phyloP scores from a whole-genome alignment of 176 grass and related monocot genomes.

The Eragrostis nindensis region DNA sequence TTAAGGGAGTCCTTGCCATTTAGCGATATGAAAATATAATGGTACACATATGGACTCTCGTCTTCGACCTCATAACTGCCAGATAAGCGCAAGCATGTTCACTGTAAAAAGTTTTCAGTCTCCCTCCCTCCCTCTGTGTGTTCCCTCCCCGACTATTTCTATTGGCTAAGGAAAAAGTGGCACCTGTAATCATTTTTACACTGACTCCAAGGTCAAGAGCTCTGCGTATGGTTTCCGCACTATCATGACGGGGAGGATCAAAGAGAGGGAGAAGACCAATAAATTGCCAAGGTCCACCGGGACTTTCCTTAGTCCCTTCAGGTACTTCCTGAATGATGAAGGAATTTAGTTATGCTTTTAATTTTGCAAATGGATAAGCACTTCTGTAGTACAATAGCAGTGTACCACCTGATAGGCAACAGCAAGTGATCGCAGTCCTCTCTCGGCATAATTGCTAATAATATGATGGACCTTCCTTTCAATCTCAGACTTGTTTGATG shows the following conservation, averaged over 20 bases:
- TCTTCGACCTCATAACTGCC: background rate
- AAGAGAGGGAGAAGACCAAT: slow-evolving; percentile 71
- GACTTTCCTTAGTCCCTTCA: slow-evolving; percentile 65
- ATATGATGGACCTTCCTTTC: slow-evolving; percentile 59
- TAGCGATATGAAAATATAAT: slow-evolving; percentile 8
- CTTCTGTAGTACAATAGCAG: background rate
- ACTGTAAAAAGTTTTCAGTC: background rate
- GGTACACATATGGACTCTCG: background rate
- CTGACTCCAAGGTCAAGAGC: slow-evolving; percentile 73
- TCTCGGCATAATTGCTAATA: slow-evolving; percentile 55
- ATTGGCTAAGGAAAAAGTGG: slow-evolving; percentile 3
- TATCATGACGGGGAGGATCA: slow-evolving; percentile 73
- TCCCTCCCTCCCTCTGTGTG: background rate
- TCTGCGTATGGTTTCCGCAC: slow-evolving; percentile 66
- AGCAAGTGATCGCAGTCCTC: slow-evolving; percentile 64
- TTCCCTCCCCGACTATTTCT: background rate
- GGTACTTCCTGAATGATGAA: slow-evolving; percentile 59
- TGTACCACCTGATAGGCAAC: slow-evolving; percentile 62
- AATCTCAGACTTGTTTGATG: slow-evolving; percentile 60
- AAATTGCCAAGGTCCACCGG: slow-evolving; percentile 64
- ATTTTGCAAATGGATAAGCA: slow-evolving; percentile 19
- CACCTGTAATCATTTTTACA: slow-evolving; percentile 80
- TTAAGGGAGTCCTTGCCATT: slow-evolving; percentile 5
- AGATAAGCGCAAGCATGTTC: background rate
- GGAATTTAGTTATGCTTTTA: slow-evolving; percentile 27